Base-by-base conservation (phyloP, 148 eudicot species). In the Vaccinium myrtillus region DNA sequence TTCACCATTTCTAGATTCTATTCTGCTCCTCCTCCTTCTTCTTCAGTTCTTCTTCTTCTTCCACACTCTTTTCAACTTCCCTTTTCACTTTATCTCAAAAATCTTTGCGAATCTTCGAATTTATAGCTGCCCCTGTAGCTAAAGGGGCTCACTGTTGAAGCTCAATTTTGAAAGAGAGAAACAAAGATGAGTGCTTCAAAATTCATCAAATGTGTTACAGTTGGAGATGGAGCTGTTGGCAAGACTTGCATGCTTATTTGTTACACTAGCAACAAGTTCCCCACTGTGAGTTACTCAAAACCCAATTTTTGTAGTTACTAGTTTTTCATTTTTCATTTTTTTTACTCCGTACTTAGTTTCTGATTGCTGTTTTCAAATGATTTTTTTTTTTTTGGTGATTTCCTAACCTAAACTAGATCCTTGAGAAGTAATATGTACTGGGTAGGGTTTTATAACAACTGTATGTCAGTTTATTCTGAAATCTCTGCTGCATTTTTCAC, bases 151-250 rank as follows among this genome's bases (percentile, higher is more conserved):
- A 43, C 78, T 36, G 65, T 77, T 0, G 56, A 73, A 83, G 23
- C 74, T 59, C 27, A 84, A 50, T 50, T 53, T 30, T 1, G 39
- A 19, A 27, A 51, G 46, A 36, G 58, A 32, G 13, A 63, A 16
- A 30, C 14, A 39, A 81, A 49, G 83, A 86, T 86, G 87, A 86
- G 84, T 77, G 87, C 87, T 76, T 81, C 99, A 87, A 96, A 91
- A 94, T 96, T 96, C 91, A 96, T 96, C 54, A 96, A 96, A 90
- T 96, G 99, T 93, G 99, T 96, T 0, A 94, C 97, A 78, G 99
- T 96, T 80, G 99, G 99, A 82, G 99, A 96, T 90, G 99, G 99
- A 84, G 99, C 99, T 90, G 99, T 96, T 82, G 99, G 99, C 7
- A 96, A 96, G 79, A 96, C 99, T 46, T 96, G 99, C 88, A 93